These are phyloP conservation scores for Albophoma yamanashiensis DNA, from an alignment of 2,329 filamentous ascomycete genomes.

Conservation along the genomic window DNA sequence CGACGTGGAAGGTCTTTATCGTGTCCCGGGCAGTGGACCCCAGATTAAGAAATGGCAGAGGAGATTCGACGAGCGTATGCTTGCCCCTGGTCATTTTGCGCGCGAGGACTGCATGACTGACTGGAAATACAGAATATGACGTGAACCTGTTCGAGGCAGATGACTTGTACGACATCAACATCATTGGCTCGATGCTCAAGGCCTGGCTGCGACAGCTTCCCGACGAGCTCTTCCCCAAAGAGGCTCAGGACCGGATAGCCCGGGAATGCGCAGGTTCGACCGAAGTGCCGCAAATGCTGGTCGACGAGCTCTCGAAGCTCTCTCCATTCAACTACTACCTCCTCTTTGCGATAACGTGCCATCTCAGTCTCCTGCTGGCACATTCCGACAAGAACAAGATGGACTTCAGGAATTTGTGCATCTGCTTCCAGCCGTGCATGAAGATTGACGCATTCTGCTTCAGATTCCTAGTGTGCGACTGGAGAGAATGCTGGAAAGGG, in stretches of 20 bases:
- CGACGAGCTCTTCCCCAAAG: slow-evolving; percentile 84
- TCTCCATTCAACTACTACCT: slow-evolving; percentile 97
- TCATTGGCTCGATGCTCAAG: slow-evolving; percentile 92
- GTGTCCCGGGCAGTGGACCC: slow-evolving; percentile 80
- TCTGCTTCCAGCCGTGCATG: slow-evolving; percentile 95
- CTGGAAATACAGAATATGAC: slow-evolving; percentile 54
- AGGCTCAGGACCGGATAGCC: slow-evolving; percentile 68
- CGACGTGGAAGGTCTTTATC: slow-evolving; percentile 87
- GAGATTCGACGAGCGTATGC: slow-evolving; percentile 72
- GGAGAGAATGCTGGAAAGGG: slow-evolving; percentile 94
- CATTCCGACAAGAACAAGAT: slow-evolving; percentile 97
- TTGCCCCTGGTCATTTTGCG: neutral
- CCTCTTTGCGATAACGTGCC: slow-evolving; percentile 92
- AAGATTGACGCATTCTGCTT: slow-evolving; percentile 94
- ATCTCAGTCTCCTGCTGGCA: slow-evolving; percentile 81
- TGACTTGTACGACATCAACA: slow-evolving; percentile 92
- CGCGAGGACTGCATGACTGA: slow-evolving; percentile 5
- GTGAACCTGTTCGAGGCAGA: slow-evolving; percentile 82
- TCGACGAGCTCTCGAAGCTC: slow-evolving; percentile 87
- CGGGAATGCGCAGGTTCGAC: slow-evolving; percentile 71
- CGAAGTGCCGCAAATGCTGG: slow-evolving; percentile 71
- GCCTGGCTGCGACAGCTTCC: slow-evolving; percentile 92
- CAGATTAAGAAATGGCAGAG: slow-evolving; percentile 92
- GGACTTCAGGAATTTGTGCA: slow-evolving; percentile 91
- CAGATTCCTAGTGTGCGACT: slow-evolving; percentile 88